These are phyloP conservation scores for Henckelia pumila DNA, from an alignment of 257 asterid genomes.

Conservation along the genomic window DNA sequence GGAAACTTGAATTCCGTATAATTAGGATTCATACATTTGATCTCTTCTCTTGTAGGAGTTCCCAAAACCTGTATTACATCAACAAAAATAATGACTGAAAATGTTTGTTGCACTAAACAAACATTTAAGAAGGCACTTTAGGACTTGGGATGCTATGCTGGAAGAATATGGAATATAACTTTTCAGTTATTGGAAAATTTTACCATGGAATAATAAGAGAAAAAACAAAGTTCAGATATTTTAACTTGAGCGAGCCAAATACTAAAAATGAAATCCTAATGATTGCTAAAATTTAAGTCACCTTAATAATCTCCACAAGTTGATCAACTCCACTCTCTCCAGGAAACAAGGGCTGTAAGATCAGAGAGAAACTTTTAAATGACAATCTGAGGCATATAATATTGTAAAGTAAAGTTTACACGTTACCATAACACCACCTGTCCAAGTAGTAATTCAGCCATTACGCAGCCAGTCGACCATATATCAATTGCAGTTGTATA, in stretches of 20 bases:
- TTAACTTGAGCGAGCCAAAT: background rate
- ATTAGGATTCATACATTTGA: constrained; percentile 96
- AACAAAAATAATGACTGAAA: constrained; percentile 17
- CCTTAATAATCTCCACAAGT: constrained; percentile 95
- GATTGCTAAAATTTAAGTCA: constrained; percentile 27
- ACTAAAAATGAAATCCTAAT: constrained; percentile 10
- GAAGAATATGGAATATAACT: background rate
- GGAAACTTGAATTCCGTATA: constrained; percentile 91
- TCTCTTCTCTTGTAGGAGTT: constrained; percentile 97
- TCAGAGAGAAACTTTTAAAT: constrained; percentile 28
- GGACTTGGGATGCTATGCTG: constrained; percentile 6
- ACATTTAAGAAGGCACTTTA: background rate
- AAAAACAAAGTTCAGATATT: no score
- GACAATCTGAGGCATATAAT: constrained; percentile 18
- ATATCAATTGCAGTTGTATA: constrained; percentile 93
- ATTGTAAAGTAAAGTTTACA: constrained; percentile 17
- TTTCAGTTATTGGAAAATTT: constrained; percentile 7
- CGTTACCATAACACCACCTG: constrained; percentile 47
- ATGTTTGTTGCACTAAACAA: constrained; percentile 2
- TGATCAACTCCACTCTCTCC: constrained; percentile 99
- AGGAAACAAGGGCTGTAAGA: constrained; percentile 88
- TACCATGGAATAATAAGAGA: background rate
- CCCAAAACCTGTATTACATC: constrained; percentile 73
- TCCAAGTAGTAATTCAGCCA: constrained; percentile 97
- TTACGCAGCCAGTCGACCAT: constrained; percentile 98